phyloP scores from a whole-genome alignment of 2,329 filamentous ascomycete genomes.

The Paecilomyces sp. region DNA sequence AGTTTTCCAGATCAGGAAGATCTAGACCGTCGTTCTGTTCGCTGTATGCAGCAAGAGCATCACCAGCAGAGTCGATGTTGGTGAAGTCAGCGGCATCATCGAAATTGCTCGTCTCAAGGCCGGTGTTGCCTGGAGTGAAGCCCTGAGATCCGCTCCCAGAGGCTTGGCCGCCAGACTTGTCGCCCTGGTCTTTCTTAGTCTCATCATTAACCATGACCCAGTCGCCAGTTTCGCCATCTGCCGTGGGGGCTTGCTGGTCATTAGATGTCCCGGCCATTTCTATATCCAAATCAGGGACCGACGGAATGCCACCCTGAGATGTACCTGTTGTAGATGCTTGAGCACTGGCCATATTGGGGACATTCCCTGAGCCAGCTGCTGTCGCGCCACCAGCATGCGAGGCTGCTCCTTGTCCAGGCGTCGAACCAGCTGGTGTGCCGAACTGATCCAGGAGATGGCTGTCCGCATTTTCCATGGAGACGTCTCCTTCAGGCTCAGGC shows the following conservation, averaged over 20 bases:
- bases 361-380: slow-evolving; percentile 54
- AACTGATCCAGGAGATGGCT: slow-evolving; percentile 28
- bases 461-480: slow-evolving; percentile 27
- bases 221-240: slow-evolving; percentile 51
- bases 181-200: slow-evolving; percentile 35
- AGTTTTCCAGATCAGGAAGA: slow-evolving; percentile 64
- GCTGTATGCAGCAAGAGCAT: slow-evolving; percentile 62
- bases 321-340: slow-evolving; percentile 5
- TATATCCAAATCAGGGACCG: slow-evolving; percentile 32
- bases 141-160: slow-evolving; percentile 15
- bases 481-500: slow-evolving; percentile 19
- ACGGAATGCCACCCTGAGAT: background rate
- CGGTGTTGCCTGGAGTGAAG: slow-evolving; percentile 16
- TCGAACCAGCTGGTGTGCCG: slow-evolving; percentile 13
- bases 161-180: background rate
- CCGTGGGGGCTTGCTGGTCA: slow-evolving; percentile 25
- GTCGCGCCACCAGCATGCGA: slow-evolving; percentile 25
- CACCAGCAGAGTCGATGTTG: slow-evolving; percentile 58
- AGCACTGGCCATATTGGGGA: slow-evolving; percentile 4
- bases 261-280: slow-evolving; percentile 50
- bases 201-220: slow-evolving; percentile 71
- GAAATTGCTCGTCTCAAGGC: slow-evolving; percentile 32
- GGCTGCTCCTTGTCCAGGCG: slow-evolving; percentile 3
- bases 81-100: slow-evolving; percentile 40
- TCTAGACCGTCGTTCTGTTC: slow-evolving; percentile 48